Evolutionary conservation across 352 stramenopile species (phyloP).

Genomic region (Peronospora belbahrii): DNA sequence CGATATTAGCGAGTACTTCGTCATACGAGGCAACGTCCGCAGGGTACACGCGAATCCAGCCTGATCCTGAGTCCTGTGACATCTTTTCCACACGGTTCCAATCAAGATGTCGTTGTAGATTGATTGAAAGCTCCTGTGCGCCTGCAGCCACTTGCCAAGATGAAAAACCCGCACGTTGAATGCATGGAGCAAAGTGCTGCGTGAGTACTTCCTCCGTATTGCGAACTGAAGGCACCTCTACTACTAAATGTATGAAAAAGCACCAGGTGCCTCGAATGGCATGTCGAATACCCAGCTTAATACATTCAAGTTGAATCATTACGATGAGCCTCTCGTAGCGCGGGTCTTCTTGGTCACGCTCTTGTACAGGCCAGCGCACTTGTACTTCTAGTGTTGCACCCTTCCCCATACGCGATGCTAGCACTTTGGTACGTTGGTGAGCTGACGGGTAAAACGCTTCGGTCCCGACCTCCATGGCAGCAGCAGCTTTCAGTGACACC

Average conservation of each 20-base stretch:
- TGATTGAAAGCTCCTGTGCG: constrained; percentile 83
- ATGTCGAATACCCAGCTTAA: constrained; percentile 58
- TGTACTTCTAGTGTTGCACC: constrained; percentile 79
- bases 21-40: constrained; percentile 64
- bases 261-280: constrained; percentile 71
- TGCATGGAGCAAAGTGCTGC: constrained; percentile 65
- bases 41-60: constrained; percentile 84
- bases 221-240: constrained; percentile 45
- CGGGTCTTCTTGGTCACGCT: constrained; percentile 81
- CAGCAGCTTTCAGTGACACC: constrained; percentile 76
- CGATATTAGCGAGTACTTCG: constrained; percentile 67
- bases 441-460: constrained; percentile 82
- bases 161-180: constrained; percentile 75
- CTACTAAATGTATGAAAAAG: constrained; percentile 81
- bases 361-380: constrained; percentile 80
- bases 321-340: constrained; percentile 80
- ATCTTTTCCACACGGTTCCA: constrained; percentile 87
- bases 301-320: constrained; percentile 84
- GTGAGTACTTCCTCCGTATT: constrained; percentile 56
- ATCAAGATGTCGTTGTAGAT: constrained; percentile 78
- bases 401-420: constrained; percentile 78
- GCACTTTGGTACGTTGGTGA: constrained; percentile 71
- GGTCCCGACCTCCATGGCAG: constrained; percentile 77
- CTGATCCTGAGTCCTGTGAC: constrained; percentile 74
- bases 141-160: constrained; percentile 80